Evolutionary conservation across 2,329 filamentous ascomycete genomes (phyloP).

Genomic region (Aspergillus pseudotamarii): DNA sequence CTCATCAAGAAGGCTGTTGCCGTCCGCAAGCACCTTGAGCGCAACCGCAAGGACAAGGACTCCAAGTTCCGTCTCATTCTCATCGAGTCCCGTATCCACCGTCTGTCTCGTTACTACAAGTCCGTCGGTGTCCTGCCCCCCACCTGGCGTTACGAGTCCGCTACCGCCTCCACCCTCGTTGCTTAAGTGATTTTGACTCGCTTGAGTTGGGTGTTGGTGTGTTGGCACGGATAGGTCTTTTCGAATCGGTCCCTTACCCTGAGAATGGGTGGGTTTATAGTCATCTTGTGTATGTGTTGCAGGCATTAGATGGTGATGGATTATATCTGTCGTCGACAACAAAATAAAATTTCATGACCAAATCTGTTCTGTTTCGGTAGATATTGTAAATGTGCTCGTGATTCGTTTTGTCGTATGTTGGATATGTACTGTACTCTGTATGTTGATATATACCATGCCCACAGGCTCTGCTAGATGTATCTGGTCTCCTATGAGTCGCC

Average conservation of each 20-base stretch:
- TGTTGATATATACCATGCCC: neutral
- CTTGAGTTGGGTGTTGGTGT: neutral
- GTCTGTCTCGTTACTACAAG: slow-evolving; percentile 99
- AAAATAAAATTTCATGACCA: neutral
- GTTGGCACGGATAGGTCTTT: slow-evolving; percentile 7
- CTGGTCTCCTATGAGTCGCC: neutral
- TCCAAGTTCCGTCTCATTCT: slow-evolving; percentile 99
- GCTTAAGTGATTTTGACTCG: slow-evolving; percentile 60
- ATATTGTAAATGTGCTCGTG: neutral
- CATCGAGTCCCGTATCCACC: slow-evolving; percentile 99
- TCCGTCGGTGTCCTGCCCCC: slow-evolving; percentile 80
- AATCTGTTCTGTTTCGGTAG: neutral
- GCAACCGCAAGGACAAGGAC: slow-evolving; percentile 99
- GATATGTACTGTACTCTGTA: neutral
- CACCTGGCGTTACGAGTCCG: slow-evolving; percentile 98
- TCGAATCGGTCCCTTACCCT: neutral
- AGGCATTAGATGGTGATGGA: neutral
- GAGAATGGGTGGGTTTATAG: slow-evolving; percentile 1
- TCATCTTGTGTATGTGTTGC: neutral
- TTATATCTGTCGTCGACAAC: neutral
- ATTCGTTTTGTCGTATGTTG: too few species aligned
- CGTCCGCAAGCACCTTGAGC: slow-evolving; percentile 99
- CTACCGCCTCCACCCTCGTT: slow-evolving; percentile 92
- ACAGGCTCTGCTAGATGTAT: rapidly evolving
- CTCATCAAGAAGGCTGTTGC: slow-evolving; percentile 99